Evolutionary conservation across 495 filamentous ascomycete species (phyloP).

Genomic region (Penicillium chermesinum): DNA sequence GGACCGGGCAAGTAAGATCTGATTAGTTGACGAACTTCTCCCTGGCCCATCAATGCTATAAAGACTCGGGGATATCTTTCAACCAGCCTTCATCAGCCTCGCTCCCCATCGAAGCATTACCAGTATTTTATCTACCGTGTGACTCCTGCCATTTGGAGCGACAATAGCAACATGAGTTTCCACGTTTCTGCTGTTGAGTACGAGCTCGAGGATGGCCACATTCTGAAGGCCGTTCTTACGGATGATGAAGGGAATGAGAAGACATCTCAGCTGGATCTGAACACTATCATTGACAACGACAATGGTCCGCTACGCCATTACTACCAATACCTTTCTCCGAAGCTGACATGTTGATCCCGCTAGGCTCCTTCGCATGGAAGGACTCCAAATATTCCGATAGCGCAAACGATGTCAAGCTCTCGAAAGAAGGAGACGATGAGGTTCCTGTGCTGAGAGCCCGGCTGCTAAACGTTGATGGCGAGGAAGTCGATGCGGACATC

Average conservation of each 20-base stretch:
- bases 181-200: constrained; percentile 32
- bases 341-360: neutral
- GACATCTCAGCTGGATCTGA: constrained; percentile 37
- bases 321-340: neutral
- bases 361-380: constrained; percentile 45
- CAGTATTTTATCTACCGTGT: neutral
- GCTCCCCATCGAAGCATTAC: neutral
- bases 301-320: constrained; percentile 28
- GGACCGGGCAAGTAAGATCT: no score
- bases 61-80: no score
- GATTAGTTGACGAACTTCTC: no score
- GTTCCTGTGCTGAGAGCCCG: constrained; percentile 38
- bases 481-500: constrained; percentile 25
- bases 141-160: constrained; percentile 2
- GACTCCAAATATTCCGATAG: constrained; percentile 34
- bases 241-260: constrained; percentile 25
- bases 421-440: constrained; percentile 33
- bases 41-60: no score
- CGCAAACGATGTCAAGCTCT: constrained; percentile 36
- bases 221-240: constrained; percentile 31
- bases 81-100: no score
- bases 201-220: constrained; percentile 37
- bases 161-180: constrained; percentile 44
- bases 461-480: constrained; percentile 20
- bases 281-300: constrained; percentile 39